Percentiles rank a stretch among this genome's conserved stretches.
Conservation (phyloP, 371 early-diverging fungal species). For the Funneliformis caledonium region DNA sequence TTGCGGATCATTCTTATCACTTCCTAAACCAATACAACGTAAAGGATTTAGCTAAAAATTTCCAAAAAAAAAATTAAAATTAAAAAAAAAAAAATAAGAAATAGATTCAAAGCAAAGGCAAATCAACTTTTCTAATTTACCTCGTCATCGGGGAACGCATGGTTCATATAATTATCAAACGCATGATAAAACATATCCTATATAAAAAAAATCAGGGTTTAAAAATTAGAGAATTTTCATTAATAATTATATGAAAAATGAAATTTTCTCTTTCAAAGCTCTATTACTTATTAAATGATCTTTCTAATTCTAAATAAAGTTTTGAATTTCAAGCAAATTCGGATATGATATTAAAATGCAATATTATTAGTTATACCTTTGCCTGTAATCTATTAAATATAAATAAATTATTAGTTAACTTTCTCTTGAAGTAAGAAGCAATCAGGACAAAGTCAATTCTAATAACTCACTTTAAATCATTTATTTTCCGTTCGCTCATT, state of each 20-base stretch:
- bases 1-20: slow-evolving; percentile 75
- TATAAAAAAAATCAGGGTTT: background rate
- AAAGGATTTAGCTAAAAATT: slow-evolving; percentile 76
- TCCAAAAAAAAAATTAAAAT: background rate
- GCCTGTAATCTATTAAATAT: background rate
- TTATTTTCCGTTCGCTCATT: background rate
- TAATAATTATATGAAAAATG: too few species aligned
- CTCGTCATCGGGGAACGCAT: slow-evolving; percentile 93
- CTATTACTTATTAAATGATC: too few species aligned
- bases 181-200: slow-evolving; percentile 91
- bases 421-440: background rate
- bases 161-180: slow-evolving; percentile 78
- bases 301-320: too few species aligned
- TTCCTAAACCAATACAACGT: slow-evolving; percentile 77
- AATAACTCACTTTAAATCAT: background rate
- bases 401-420: background rate
- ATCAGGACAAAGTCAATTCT: background rate
- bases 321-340: too few species aligned
- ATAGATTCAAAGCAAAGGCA: background rate
- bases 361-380: background rate
- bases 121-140: slow-evolving; percentile 43
- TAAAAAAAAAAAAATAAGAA: background rate
- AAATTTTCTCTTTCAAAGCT: too few species aligned
- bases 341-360: background rate
- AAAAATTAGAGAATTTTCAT: too few species aligned